phyloP scores from a whole-genome alignment of 2,329 filamentous ascomycete genomes.

The Aspergillus alliaceus region DNA sequence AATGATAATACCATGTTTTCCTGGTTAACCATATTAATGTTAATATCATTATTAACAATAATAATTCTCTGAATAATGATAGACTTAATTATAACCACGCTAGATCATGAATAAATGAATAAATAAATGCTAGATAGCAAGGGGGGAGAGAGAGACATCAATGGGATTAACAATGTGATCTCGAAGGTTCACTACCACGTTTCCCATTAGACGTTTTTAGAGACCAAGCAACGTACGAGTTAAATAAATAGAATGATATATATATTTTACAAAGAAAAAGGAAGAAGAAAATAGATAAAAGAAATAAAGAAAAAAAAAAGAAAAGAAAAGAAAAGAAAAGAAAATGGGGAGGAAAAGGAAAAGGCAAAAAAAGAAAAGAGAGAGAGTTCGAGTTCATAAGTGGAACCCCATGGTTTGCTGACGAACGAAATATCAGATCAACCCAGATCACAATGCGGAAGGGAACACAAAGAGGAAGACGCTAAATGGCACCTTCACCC shows the following conservation, averaged over 20 bases:
- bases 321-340: neutral
- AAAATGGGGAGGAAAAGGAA: neutral
- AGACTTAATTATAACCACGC: too few species aligned
- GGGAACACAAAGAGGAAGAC: neutral
- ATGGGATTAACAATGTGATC: neutral
- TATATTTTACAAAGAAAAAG: neutral
- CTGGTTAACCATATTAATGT: neutral
- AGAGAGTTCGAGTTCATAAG: neutral
- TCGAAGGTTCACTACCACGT: neutral
- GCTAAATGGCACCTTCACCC: neutral
- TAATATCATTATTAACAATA: neutral
- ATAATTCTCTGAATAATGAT: neutral
- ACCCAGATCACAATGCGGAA: neutral
- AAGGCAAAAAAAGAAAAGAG: neutral
- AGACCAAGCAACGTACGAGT: neutral
- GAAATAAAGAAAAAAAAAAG: neutral
- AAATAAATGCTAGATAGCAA: neutral
- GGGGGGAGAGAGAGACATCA: neutral
- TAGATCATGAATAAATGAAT: neutral
- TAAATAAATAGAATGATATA: neutral
- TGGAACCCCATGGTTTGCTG: neutral
- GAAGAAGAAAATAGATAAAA: neutral
- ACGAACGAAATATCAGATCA: neutral
- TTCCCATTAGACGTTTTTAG: neutral
- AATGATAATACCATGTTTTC: neutral